Conservation (phyloP, 1,139 yeast genomes). For the Saccharomyces hybrid region DNA sequence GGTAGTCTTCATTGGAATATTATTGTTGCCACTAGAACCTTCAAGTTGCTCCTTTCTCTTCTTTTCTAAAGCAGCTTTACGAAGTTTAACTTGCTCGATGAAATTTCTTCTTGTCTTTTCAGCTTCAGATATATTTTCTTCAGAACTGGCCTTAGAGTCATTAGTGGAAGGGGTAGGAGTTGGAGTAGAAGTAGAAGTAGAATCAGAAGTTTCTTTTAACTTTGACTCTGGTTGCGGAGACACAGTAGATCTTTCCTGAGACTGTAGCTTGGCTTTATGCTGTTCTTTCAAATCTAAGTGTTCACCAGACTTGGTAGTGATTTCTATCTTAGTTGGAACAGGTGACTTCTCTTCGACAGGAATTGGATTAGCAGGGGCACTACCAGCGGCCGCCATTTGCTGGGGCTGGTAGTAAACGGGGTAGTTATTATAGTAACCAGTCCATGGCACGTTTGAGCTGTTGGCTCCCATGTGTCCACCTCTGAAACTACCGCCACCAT, state of each 20-base stretch:
- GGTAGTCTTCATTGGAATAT: conserved; percentile 9
- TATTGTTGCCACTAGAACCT: conserved; percentile 3
- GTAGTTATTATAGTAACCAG: neutral
- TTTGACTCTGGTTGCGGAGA: neutral
- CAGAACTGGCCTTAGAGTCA: conserved; percentile 9
- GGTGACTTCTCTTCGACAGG: conserved; percentile 6
- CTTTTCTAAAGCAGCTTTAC: conserved; percentile 23
- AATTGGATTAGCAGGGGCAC: neutral
- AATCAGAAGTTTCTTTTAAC: neutral
- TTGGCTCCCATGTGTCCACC: neutral
- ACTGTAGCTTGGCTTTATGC: conserved; percentile 8
- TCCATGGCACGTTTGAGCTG: neutral
- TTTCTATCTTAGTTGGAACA: conserved; percentile 26
- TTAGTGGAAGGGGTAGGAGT: neutral
- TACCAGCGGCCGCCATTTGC: neutral
- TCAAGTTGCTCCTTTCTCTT: conserved; percentile 15
- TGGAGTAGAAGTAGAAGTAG: conserved; percentile 5
- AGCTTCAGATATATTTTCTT: conserved; percentile 7
- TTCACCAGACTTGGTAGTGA: conserved; percentile 31
- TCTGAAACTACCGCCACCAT: neutral
- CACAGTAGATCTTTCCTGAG: neutral
- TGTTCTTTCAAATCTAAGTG: conserved; percentile 25
- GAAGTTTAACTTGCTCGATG: conserved; percentile 21
- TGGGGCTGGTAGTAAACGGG: neutral
- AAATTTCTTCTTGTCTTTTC: conserved; percentile 19